Conservation (phyloP, 768 basidiomycete species). For the Mycena vulgaris region DNA sequence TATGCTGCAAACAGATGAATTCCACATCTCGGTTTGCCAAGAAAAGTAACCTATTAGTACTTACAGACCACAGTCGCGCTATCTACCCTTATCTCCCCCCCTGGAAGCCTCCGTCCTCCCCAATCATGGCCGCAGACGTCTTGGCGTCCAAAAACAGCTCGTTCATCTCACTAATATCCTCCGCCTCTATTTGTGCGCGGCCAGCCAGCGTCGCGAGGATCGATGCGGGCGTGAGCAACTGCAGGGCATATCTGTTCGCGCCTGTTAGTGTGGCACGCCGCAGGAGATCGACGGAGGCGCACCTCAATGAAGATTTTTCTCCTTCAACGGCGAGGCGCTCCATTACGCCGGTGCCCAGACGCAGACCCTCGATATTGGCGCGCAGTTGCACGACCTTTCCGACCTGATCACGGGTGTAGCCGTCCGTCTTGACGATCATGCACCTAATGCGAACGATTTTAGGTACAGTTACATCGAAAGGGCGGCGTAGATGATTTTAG, state of each 20-base stretch:
- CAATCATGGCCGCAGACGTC: constrained; percentile 74
- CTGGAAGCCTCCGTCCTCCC: constrained; percentile 52
- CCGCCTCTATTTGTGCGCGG: constrained; percentile 83
- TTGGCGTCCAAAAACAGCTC: constrained; percentile 97
- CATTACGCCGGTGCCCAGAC: constrained; percentile 46
- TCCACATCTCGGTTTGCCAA: too few relatives aligned
- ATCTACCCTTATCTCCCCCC: constrained; percentile 39
- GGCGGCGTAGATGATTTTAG: too few relatives aligned
- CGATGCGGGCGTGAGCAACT: constrained; percentile 63
- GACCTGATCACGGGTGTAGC: constrained; percentile 63
- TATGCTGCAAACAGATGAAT: background rate
- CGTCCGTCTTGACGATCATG: constrained; percentile 95
- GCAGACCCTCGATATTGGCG: constrained; percentile 89
- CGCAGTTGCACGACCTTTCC: constrained; percentile 59
- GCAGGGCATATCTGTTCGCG: constrained; percentile 21
- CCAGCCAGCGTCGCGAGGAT: constrained; percentile 88
- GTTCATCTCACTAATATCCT: constrained; percentile 95
- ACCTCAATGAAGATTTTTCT: constrained; percentile 28
- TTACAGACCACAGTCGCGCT: background rate
- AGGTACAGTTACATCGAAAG: background rate
- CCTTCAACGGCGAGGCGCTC: constrained; percentile 55
- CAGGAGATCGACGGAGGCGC: background rate
- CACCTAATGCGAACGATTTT: constrained; percentile 62
- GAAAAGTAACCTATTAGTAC: constrained; percentile 14
- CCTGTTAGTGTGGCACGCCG: constrained; percentile 44